Percentiles rank a stretch among this genome's conserved stretches.
These are phyloP conservation scores for Melanopsichium pennsylvanicum DNA, from an alignment of 1,284 basidiomycete genomes.

Conservation along the genomic window DNA sequence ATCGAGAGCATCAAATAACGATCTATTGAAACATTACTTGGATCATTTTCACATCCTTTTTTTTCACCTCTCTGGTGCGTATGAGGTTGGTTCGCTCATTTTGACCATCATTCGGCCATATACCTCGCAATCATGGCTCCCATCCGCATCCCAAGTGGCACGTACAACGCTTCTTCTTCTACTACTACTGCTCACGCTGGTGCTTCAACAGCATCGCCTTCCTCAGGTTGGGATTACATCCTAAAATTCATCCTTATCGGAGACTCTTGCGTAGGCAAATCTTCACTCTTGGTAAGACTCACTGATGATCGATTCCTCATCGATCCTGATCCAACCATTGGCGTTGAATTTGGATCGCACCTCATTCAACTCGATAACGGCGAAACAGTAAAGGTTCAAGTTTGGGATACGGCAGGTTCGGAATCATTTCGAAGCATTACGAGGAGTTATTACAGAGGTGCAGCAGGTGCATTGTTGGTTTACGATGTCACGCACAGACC, in stretches of 20 bases:
- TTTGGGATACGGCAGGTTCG: conserved; percentile 63
- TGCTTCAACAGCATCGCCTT: conserved; percentile 23
- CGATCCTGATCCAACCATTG: conserved; percentile 61
- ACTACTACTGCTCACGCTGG: too few species aligned
- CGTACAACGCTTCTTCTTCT: conserved; percentile 2
- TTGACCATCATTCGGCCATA: too few species aligned
- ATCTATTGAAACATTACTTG: too few species aligned
- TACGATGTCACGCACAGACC: conserved; percentile 56
- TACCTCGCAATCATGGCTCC: conserved; percentile 26
- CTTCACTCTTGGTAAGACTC: conserved; percentile 58
- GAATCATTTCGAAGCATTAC: conserved; percentile 60
- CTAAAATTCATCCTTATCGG: conserved; percentile 64
- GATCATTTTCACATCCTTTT: too few species aligned
- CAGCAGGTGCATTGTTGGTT: conserved; percentile 62
- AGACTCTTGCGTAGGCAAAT: conserved; percentile 63
- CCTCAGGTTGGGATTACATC: conserved; percentile 60
- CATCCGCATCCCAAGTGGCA: conserved; percentile 37
- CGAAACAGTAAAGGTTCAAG: conserved; percentile 60
- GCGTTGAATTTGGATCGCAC: conserved; percentile 64
- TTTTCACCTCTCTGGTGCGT: too few species aligned
- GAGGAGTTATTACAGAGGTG: conserved; percentile 61
- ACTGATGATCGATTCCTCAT: conserved; percentile 62
- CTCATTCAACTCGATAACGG: conserved; percentile 55
- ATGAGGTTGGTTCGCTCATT: too few species aligned
- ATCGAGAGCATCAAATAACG: too few species aligned